Conservation (phyloP, 345 rosid genomes). For the Eucalyptus regnans region DNA sequence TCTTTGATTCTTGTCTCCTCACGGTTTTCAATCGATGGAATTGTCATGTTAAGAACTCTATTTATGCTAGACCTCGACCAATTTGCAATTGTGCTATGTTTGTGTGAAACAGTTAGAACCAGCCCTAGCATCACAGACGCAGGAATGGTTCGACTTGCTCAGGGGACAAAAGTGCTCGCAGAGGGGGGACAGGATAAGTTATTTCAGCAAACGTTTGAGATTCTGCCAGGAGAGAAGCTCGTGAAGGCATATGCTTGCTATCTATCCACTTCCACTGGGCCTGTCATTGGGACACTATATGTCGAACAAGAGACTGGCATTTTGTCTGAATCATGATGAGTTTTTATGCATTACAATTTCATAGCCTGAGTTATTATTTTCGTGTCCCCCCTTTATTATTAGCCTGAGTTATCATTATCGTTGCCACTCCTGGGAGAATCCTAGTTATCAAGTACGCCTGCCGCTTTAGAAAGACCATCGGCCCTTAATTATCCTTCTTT, state of each 20-base stretch:
- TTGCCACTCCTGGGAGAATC: no score
- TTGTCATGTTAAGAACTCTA: neutral
- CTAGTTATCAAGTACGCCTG: no score
- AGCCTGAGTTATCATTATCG: no score
- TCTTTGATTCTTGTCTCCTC: neutral
- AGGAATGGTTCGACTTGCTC: conserved; percentile 70
- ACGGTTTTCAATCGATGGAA: neutral
- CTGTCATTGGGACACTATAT: conserved; percentile 47
- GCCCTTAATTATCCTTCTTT: no score
- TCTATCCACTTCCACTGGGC: conserved; percentile 64
- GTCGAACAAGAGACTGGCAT: no score
- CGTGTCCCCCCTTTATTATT: no score
- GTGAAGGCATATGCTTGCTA: conserved; percentile 62
- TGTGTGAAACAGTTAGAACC: conserved; percentile 34
- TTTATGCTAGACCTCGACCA: neutral
- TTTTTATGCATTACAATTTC: no score
- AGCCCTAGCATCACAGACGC: conserved; percentile 63
- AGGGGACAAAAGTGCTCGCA: conserved; percentile 55
- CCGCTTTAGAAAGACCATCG: no score
- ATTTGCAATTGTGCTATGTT: neutral
- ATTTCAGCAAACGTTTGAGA: conserved; percentile 53
- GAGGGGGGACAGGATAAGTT: conserved; percentile 72
- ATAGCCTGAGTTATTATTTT: no score
- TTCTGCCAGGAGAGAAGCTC: conserved; percentile 46
- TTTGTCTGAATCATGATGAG: no score